These are phyloP conservation scores for Hortiboletus rubellus DNA, from an alignment of 1,284 basidiomycete genomes.

Conservation along the genomic window DNA sequence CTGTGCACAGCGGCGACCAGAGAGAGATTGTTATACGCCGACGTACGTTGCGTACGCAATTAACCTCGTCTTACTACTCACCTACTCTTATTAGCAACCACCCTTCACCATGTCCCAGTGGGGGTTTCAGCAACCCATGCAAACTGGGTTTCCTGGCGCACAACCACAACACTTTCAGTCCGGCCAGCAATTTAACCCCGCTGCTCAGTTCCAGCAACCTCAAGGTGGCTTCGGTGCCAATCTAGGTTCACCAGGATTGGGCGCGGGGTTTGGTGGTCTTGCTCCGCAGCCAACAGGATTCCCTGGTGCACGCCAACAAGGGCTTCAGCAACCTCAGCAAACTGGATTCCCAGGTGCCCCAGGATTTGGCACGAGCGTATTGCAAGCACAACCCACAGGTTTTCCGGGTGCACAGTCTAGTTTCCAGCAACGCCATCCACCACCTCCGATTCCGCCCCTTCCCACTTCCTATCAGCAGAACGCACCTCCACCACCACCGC, in stretches of 20 bases:
- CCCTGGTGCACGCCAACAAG: constrained; percentile 32
- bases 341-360: constrained; percentile 39
- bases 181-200: constrained; percentile 37
- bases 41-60: not conserved
- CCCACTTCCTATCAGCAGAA: constrained; percentile 66
- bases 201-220: constrained; percentile 35
- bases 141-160: constrained; percentile 55
- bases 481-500: constrained; percentile 41
- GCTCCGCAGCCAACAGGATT: constrained; percentile 45
- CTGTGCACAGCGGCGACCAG: not conserved
- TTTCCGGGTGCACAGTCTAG: constrained; percentile 1
- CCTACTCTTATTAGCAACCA: not conserved
- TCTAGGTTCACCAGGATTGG: constrained; percentile 16
- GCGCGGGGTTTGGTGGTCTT: constrained; percentile 31
- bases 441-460: constrained; percentile 57
- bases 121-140: constrained; percentile 60
- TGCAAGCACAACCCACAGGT: too few species aligned
- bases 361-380: too few species aligned
- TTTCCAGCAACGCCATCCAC: constrained; percentile 52
- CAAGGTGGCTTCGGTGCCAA: constrained; percentile 24
- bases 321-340: constrained; percentile 36
- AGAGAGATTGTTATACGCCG: not conserved
- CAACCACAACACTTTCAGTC: constrained; percentile 47
- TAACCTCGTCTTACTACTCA: not conserved
- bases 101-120: constrained; percentile 53